Base-by-base conservation (phyloP, 2,329 filamentous ascomycete species). In the Stagonosporopsis cucurbitacearum region DNA sequence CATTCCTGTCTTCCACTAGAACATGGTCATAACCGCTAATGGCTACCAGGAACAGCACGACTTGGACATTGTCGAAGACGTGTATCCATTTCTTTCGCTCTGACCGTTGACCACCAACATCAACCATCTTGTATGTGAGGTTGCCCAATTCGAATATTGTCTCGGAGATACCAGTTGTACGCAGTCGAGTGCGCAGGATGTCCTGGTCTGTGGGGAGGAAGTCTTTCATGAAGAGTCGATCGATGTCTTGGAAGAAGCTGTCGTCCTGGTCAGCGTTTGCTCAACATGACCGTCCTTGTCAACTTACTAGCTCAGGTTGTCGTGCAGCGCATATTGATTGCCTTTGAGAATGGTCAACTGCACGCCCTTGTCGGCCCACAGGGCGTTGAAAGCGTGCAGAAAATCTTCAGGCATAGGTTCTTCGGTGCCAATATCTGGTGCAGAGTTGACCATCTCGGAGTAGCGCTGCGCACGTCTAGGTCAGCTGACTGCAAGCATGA, bases 11-110 rank as follows among this genome's bases (percentile, higher is more conserved):
- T 79, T 98, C 94, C 3, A 97, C 92, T 44, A 98, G 80, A 70
- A 93, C 96, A 76, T 98, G 95, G 73, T 98, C 94, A 75, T 97
- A 98, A 57, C 94, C 94, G 62, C 92, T 96, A 67, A 98, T 93
- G 43, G 94, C 93, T 48, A 96, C 94, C 64, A 98, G 84, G 79
- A 98, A 98, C 36, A 98, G 82, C 50, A 98, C 82, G 65, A 91
- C 93, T 71, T 95, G 92, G 60, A 96, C 92, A 63, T 95, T 95
- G 75, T 96, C 92, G 73, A 96, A 96, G 73, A 92, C 95, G 75
- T 96, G 92, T 61, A 96, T 96, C 92, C 92, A 96, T 81, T 96
- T 96, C 84, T 96, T 96, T 60, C 92, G 89, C 78, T 96, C 92
- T 25, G 92, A 96, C 67, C 92, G 84, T 75, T 96, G 92, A 54